phyloP scores from a whole-genome alignment of 2,329 filamentous ascomycete genomes.

The Sclerotiophoma versabilis region DNA sequence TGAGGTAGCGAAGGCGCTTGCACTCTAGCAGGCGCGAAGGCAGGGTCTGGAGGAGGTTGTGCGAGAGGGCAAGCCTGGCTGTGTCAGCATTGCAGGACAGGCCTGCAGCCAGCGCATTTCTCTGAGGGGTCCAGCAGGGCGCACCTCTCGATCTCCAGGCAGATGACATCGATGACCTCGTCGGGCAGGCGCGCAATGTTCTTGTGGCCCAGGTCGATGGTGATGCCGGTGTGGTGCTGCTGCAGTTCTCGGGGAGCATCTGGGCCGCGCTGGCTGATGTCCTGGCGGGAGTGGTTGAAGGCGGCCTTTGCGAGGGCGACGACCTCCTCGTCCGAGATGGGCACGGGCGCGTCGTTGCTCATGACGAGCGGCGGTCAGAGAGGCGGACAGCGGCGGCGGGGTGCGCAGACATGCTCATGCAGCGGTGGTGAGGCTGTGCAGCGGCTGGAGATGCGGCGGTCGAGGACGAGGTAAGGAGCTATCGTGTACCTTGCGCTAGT shows the following conservation, averaged over 20 bases:
- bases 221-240: constrained; percentile 71
- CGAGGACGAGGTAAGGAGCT: constrained; percentile 1
- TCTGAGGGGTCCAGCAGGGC: constrained; percentile 1
- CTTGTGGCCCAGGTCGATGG: constrained; percentile 79
- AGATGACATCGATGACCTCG: constrained; percentile 77
- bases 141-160: constrained; percentile 75
- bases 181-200: constrained; percentile 75
- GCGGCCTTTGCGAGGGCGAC: constrained; percentile 70
- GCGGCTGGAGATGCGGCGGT: constrained; percentile 1
- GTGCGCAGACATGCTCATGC: constrained; percentile 17
- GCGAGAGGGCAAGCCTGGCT: constrained; percentile 76
- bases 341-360: constrained; percentile 50
- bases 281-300: constrained; percentile 71
- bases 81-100: constrained; percentile 2
- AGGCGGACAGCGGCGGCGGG: constrained; percentile 10
- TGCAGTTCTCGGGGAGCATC: constrained; percentile 65
- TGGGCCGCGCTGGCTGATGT: constrained; percentile 60
- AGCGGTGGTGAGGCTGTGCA: background rate
- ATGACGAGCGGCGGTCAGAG: constrained; percentile 31
- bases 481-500: constrained; percentile 8
- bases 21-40: constrained; percentile 77
- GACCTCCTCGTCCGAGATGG: constrained; percentile 68
- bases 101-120: background rate
- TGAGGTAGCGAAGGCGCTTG: constrained; percentile 78
- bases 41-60: constrained; percentile 76